Evolutionary conservation across 257 asterid species (phyloP).

Genomic region (Verbascum thapsus): DNA sequence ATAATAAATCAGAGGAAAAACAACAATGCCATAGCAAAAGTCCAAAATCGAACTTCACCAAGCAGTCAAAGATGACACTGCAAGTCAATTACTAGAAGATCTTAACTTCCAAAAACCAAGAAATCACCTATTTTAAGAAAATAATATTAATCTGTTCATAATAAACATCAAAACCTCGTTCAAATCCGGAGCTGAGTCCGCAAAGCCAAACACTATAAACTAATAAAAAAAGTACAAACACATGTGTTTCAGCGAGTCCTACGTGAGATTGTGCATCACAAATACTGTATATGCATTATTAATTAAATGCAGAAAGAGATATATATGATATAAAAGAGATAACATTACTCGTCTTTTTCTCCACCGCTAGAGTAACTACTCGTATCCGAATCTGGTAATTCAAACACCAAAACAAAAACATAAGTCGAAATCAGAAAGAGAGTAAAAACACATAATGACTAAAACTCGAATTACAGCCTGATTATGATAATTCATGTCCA

Average conservation of each 20-base stretch:
- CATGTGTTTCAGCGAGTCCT: constrained; percentile 28
- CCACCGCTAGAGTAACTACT: constrained; percentile 55
- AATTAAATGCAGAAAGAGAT: constrained; percentile 31
- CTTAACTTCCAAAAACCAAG: neutral
- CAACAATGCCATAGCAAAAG: constrained; percentile 8
- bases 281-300: constrained; percentile 1
- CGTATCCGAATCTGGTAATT: constrained; percentile 71
- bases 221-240: constrained; percentile 18
- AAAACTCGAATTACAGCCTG: constrained; percentile 33
- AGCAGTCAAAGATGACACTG: neutral
- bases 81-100: constrained; percentile 22
- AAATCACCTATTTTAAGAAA: constrained; percentile 21
- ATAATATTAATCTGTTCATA: constrained; percentile 20
- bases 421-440: constrained; percentile 12
- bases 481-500: constrained; percentile 38
- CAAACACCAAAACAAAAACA: constrained; percentile 25
- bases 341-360: constrained; percentile 68
- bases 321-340: constrained; percentile 4
- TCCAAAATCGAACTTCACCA: constrained; percentile 22
- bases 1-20: constrained; percentile 17
- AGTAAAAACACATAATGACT: constrained; percentile 35
- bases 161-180: constrained; percentile 16
- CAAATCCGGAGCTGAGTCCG: neutral
- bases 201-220: constrained; percentile 18
- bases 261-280: constrained; percentile 24